Percentiles rank a stretch among this genome's conserved stretches.
Evolutionary conservation across 2,329 filamentous ascomycete species (phyloP).

Genomic region (Didymella keratinophila): DNA sequence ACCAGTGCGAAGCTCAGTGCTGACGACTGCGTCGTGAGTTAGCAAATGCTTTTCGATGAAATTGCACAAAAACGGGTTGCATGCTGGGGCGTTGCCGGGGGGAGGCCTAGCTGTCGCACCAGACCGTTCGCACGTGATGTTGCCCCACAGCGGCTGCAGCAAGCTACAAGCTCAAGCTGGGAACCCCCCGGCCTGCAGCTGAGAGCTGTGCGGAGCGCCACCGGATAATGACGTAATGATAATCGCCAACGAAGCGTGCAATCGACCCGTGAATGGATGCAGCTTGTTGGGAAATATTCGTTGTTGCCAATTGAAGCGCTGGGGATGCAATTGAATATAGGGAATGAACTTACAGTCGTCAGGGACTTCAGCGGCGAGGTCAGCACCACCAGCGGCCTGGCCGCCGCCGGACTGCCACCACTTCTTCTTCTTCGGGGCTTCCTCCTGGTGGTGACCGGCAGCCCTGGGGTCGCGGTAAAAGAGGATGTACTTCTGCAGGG

Average conservation of each 20-base stretch:
- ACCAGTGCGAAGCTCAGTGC: conserved; percentile 72
- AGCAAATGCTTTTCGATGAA: conserved; percentile 41
- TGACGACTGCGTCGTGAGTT: conserved; percentile 57
- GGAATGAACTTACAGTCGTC: conserved; percentile 57
- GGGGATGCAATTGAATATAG: not conserved
- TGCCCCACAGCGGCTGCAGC: conserved; percentile 26
- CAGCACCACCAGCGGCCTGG: conserved; percentile 33
- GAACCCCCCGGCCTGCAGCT: conserved; percentile 12
- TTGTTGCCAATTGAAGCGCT: conserved; percentile 3
- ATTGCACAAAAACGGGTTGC: conserved; percentile 16
- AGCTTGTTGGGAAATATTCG: not conserved
- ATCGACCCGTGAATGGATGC: not conserved
- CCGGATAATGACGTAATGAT: conserved; percentile 10
- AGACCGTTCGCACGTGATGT: conserved; percentile 26
- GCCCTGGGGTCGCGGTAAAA: conserved; percentile 69
- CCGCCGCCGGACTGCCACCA: conserved; percentile 60
- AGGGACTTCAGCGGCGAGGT: conserved; percentile 58
- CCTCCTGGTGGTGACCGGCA: conserved; percentile 53
- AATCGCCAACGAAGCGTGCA: conserved; percentile 20
- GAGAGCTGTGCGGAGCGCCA: conserved; percentile 19
- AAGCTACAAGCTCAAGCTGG: conserved; percentile 22
- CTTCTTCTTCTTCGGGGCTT: conserved; percentile 62
- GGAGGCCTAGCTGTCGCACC: conserved; percentile 14
- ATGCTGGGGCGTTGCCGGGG: conserved; percentile 11
- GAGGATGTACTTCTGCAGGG: conserved; percentile 72